Base-by-base conservation (phyloP, 2,329 filamentous ascomycete genomes). In the Exophiala lecanii-corni region DNA sequence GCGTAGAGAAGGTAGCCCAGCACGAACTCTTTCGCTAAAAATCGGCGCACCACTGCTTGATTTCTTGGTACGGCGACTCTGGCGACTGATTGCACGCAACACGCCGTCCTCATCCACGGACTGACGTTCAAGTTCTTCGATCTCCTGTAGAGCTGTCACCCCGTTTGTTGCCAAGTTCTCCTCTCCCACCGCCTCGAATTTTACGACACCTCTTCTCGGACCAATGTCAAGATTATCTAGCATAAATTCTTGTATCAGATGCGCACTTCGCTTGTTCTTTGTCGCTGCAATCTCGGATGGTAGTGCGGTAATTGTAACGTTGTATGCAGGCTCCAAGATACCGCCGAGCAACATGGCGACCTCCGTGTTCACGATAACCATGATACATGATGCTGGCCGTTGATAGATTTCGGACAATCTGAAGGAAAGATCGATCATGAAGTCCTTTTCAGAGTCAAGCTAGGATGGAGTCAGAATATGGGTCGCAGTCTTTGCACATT, bases 261-360 rank as follows among this genome's bases (percentile, higher is more conserved):
- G 73, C 1, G 86, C 80, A 62, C 91, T 92, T 50, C 87, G 79
- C 61, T 85, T 84, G 67, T 95, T 95, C 39, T 79, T 86, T 3
- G 80, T 76, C 0, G 85, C 78, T 48, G 82, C 81, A 44, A 92
- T 68, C 51, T 86, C 75, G 9, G 72, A 72, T 1, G 84, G 74
- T 7, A 92, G 71, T 1, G 86, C 81, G 25, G 76, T 82, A 46
- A 95, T 76, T 23, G 79, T 83, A 57, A 94, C 71, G 47, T 82
- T 75, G 59, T 95, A 96, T 15, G 86, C 85, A 3, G 86, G 84
- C 38, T 89, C 83, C 51, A 86, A 84, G 4, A 79, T 81, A 25
- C 82, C 84, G 2, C 79, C 84, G 47, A 91, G 82, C 42, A 87
- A 70, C 55, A 95, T 76, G 58, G 83, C 86, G 10, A 78, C 75